Evolutionary conservation across 257 asterid species (phyloP).

Genomic region (Fraxinus americana): DNA sequence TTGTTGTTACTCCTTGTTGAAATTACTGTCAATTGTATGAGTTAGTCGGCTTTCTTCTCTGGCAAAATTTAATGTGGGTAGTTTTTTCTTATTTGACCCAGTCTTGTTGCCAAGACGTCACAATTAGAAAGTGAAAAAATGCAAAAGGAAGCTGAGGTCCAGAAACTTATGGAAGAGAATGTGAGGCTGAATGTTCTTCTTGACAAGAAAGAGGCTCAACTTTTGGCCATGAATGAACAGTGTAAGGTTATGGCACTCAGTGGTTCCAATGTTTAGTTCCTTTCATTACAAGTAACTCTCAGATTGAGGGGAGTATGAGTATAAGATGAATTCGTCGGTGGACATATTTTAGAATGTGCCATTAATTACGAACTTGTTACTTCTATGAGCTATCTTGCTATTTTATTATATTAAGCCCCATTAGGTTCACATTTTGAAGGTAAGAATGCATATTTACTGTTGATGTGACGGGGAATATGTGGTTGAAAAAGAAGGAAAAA

Average conservation of each 20-base stretch:
- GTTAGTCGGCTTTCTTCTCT: neutral
- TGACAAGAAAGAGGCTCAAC: slow-evolving; percentile 98
- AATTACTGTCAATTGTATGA: neutral
- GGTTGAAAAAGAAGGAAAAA: too few relatives aligned
- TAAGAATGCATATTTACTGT: too few relatives aligned
- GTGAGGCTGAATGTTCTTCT: slow-evolving; percentile 65
- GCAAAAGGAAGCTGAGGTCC: slow-evolving; percentile 91
- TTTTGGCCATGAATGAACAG: slow-evolving; percentile 94
- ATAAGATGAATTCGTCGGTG: neutral
- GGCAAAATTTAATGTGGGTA: slow-evolving; percentile 17
- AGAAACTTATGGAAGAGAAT: slow-evolving; percentile 91
- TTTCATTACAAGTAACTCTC: too few relatives aligned
- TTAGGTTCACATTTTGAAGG: too few relatives aligned
- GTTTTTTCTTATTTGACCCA: slow-evolving; percentile 37
- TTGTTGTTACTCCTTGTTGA: neutral
- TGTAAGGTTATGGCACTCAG: slow-evolving; percentile 92
- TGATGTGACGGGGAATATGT: too few relatives aligned
- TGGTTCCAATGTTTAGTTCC: slow-evolving; percentile 54
- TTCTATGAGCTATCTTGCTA: neutral
- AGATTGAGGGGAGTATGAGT: neutral
- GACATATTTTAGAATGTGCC: neutral
- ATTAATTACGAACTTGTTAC: too few relatives aligned
- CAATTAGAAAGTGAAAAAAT: slow-evolving; percentile 84
- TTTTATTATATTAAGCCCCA: too few relatives aligned
- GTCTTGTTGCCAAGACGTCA: slow-evolving; percentile 77